Evolutionary conservation across 495 filamentous ascomycete species (phyloP).

Genomic region (Penicillium robsamsonii): DNA sequence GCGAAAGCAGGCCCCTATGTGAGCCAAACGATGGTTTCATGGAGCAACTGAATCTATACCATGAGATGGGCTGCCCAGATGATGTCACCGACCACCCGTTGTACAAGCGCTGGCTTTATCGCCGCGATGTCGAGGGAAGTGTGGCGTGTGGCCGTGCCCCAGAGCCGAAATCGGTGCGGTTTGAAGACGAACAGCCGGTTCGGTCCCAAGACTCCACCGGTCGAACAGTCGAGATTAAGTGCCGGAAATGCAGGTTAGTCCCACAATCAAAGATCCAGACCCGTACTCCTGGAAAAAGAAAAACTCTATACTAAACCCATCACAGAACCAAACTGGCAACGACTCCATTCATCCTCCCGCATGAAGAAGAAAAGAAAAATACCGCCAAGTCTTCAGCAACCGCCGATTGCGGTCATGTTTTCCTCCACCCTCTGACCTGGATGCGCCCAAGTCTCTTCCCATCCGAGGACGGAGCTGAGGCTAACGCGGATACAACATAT

Average conservation of each 20-base stretch:
- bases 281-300: background rate
- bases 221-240: conserved; percentile 51
- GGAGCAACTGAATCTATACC: conserved; percentile 81
- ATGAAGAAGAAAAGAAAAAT: conserved; percentile 36
- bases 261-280: conserved; percentile 2
- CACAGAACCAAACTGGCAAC: conserved; percentile 61
- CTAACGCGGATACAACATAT: conserved; percentile 16
- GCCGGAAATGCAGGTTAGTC: conserved; percentile 62
- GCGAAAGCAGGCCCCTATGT: conserved; percentile 64
- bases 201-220: conserved; percentile 19
- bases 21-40: conserved; percentile 90
- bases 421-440: conserved; percentile 88
- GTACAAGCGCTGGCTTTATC: conserved; percentile 89
- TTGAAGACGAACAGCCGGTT: conserved; percentile 70
- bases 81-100: conserved; percentile 64
- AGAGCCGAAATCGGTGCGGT: conserved; percentile 68
- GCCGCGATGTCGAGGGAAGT: conserved; percentile 70
- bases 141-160: conserved; percentile 69
- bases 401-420: conserved; percentile 72
- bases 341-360: conserved; percentile 58
- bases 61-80: conserved; percentile 74
- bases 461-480: conserved; percentile 11
- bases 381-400: conserved; percentile 19
- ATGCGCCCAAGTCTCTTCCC: conserved; percentile 74
- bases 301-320: background rate